These are phyloP conservation scores for Macaranga tanarius DNA, from an alignment of 441 rosid genomes.

Conservation along the genomic window DNA sequence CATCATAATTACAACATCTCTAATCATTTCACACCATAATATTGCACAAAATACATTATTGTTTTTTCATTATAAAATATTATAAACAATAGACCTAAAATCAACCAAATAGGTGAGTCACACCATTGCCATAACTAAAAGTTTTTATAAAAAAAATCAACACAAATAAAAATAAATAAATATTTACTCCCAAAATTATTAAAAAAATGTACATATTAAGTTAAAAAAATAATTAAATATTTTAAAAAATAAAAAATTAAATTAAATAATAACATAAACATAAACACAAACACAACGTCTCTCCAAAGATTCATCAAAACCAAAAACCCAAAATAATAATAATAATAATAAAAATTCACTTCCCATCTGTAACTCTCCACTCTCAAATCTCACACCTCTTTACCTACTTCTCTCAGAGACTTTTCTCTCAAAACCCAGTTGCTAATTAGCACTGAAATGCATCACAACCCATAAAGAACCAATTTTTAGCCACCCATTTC, in stretches of 20 bases:
- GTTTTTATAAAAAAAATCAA: background rate
- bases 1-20: conserved; percentile 1
- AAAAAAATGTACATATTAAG: background rate
- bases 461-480: conserved; percentile 19
- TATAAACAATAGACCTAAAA: no score
- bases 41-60: background rate
- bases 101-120: background rate
- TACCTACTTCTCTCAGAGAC: conserved; percentile 17
- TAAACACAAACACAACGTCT: conserved; percentile 20
- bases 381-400: conserved; percentile 37
- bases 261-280: no score
- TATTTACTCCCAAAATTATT: no score
- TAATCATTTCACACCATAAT: background rate
- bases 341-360: background rate
- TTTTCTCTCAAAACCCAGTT: conserved; percentile 24
- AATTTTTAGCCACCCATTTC: conserved; percentile 3
- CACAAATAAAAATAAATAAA: background rate
- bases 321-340: conserved; percentile 29
- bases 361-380: conserved; percentile 24
- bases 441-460: conserved; percentile 19
- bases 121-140: conserved; percentile 12
- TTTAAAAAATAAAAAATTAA: no score
- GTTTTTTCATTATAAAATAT: no score
- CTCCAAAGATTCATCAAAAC: conserved; percentile 34
- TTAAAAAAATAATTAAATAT: no score